Evolutionary conservation across 1,284 basidiomycete species (phyloP).

Genomic region (Neotropicomus parvogracilis): DNA sequence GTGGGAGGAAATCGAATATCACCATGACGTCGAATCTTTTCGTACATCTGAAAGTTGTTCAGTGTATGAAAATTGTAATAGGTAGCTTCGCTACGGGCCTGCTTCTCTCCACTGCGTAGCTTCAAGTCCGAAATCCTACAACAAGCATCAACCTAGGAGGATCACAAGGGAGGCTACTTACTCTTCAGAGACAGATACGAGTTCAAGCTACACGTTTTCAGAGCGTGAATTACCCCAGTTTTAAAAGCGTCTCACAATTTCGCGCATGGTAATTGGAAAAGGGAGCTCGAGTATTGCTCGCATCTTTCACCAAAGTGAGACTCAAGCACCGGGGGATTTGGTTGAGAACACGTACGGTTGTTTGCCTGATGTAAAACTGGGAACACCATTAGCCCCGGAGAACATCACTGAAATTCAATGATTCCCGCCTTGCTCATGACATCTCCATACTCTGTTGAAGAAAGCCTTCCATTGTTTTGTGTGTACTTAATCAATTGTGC

Average conservation of each 20-base stretch:
- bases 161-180: conserved; percentile 26
- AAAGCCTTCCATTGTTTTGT: conserved; percentile 41
- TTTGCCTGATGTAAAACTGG: conserved; percentile 70
- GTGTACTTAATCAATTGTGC: conserved; percentile 54
- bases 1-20: conserved; percentile 71
- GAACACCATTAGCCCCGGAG: neutral
- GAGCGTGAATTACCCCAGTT: neutral
- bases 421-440: conserved; percentile 75
- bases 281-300: conserved; percentile 57
- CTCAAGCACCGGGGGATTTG: neutral
- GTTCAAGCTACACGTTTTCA: conserved; percentile 51
- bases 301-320: conserved; percentile 51
- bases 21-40: conserved; percentile 59
- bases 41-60: conserved; percentile 45
- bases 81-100: conserved; percentile 37
- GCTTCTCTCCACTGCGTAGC: conserved; percentile 67
- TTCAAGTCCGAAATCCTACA: conserved; percentile 62
- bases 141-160: conserved; percentile 2
- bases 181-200: conserved; percentile 67
- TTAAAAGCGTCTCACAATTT: conserved; percentile 51
- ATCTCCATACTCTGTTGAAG: conserved; percentile 71
- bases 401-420: conserved; percentile 1
- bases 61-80: neutral
- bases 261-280: conserved; percentile 49
- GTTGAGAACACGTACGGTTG: conserved; percentile 45